Base-by-base conservation (phyloP, 495 filamentous ascomycete species). In the Penicillium macrosclerotiorum region DNA sequence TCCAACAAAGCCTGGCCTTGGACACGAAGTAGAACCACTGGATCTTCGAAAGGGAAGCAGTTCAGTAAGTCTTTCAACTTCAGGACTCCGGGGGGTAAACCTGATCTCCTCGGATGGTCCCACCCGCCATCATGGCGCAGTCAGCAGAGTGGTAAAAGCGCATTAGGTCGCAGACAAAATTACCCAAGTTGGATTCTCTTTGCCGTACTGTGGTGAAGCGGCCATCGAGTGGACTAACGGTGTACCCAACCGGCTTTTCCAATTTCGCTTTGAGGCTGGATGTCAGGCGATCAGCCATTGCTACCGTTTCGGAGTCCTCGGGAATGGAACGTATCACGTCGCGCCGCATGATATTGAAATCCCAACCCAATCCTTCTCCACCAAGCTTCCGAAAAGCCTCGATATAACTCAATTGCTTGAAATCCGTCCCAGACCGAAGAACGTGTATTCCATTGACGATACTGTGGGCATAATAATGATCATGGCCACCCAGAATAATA, bases 11-110 rank as follows among this genome's bases (percentile, higher is more conserved):
- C 83, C 39, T 77, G 66, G 0, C 90, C 90, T 1, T 61, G 70
- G 8, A 88, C 68, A 18, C 77, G 80, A 32, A 95, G 68, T 1
- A 93, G 82, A 0, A 95, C 83, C 3, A 91, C 85, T 0, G 90
- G 91, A 42, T 96, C 90, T 55, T 95, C 90, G 49, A 96, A 96
- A 0, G 90, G 90, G 57, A 96, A 96, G 50, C 88, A 90, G 35
- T 83, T 81, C 45, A 79, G 39, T 9, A 96, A 77, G 55, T 96
- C 90, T 47, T 85, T 86, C 23, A 94, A 61, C 9, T 79, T 70
- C 3, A 96, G 59, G 4, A 90, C 72, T 0, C 90, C 90, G 0
- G 87, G 0, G 86, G 78, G 46, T 95, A 95, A 27, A 96, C 82
- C 63, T 92, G 88, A 49, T 95, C 90, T 4, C 90, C 90, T 7